Conservation (phyloP, 805 yeast genomes). For the Kluyveromyces starmeri region DNA sequence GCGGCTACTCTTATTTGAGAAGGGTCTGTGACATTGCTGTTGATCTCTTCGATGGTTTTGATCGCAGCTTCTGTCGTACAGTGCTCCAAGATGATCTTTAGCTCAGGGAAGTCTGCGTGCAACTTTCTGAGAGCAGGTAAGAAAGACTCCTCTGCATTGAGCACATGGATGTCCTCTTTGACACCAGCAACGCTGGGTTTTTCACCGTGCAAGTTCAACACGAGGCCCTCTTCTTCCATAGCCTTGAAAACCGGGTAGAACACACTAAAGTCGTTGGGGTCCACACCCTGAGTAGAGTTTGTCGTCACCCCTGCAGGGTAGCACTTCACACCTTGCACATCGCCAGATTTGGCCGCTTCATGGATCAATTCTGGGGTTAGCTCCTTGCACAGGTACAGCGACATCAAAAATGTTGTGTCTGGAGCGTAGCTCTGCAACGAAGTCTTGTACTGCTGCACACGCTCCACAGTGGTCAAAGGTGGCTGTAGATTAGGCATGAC, state of each 20-base stretch:
- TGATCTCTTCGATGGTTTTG: slow-evolving; percentile 62
- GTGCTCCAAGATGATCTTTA: slow-evolving; percentile 85
- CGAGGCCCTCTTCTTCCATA: slow-evolving; percentile 68
- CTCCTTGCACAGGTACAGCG: slow-evolving; percentile 69
- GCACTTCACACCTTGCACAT: slow-evolving; percentile 84
- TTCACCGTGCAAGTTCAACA: slow-evolving; percentile 92
- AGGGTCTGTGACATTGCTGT: slow-evolving; percentile 31
- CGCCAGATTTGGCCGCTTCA: slow-evolving; percentile 61
- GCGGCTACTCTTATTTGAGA: slow-evolving; percentile 65
- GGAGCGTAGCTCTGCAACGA: slow-evolving; percentile 61
- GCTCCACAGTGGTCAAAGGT: slow-evolving; percentile 71
- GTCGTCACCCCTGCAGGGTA: slow-evolving; percentile 99
- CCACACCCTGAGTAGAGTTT: slow-evolving; percentile 85
- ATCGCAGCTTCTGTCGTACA: slow-evolving; percentile 90
- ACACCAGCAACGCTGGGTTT: slow-evolving; percentile 57
- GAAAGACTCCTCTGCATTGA: slow-evolving; percentile 90
- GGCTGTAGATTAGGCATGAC: slow-evolving; percentile 96
- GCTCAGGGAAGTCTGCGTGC: slow-evolving; percentile 73
- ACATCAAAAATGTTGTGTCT: slow-evolving; percentile 81
- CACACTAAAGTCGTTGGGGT: slow-evolving; percentile 79
- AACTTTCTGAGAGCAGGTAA: slow-evolving; percentile 79
- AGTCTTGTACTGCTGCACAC: slow-evolving; percentile 61
- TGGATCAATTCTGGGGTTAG: slow-evolving; percentile 80
- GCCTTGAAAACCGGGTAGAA: slow-evolving; percentile 88
- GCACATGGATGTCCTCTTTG: slow-evolving; percentile 68